phyloP scores from a whole-genome alignment of 345 rosid species.

The Pistacia atlantica region DNA sequence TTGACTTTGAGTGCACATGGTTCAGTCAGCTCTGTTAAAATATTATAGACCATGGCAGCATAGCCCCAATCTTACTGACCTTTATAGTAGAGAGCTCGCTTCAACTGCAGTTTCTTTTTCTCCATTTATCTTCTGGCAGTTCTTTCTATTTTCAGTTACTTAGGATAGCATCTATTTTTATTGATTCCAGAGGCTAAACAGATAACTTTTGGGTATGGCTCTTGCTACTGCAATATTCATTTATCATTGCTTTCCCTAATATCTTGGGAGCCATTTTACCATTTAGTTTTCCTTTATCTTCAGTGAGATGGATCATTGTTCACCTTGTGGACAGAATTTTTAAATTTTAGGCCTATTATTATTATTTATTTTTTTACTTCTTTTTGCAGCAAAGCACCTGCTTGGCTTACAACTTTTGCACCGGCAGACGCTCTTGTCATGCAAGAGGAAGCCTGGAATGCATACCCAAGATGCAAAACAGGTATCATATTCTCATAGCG shows the following conservation, averaged over 20 bases:
- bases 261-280: background rate
- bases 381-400: conserved; percentile 64
- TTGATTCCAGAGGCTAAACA: background rate
- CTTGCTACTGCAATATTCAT: background rate
- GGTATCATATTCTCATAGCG: conserved; percentile 33
- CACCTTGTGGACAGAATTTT: background rate
- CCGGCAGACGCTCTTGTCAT: conserved; percentile 67
- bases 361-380: background rate
- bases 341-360: background rate
- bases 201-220: background rate
- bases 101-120: background rate
- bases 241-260: background rate
- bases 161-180: background rate
- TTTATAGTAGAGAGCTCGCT: background rate
- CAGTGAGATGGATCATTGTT: background rate
- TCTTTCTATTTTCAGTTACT: background rate
- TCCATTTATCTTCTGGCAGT: background rate
- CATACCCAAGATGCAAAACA: conserved; percentile 79
- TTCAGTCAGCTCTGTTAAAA: background rate
- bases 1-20: background rate
- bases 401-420: conserved; percentile 67
- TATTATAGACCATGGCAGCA: background rate
- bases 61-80: background rate
- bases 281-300: background rate
- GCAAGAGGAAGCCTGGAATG: conserved; percentile 80